Evolutionary conservation across 345 rosid genomes (phyloP), one percentile per base, ranked within the genome.

Genomic region (Brassica nigra): DNA sequence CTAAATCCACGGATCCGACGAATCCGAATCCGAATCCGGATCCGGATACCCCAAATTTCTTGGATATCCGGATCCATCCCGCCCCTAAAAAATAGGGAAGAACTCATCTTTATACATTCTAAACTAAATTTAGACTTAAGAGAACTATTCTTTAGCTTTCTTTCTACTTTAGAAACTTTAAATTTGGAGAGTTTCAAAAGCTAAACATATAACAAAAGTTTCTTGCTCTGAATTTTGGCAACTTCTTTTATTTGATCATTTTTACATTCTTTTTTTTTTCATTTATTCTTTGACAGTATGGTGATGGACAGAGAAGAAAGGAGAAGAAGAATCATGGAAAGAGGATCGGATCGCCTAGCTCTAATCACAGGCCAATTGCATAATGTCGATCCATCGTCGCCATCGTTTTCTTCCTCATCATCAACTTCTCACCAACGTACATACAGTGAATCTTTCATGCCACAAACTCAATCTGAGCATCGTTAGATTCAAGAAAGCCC

Each of bases 261-360:
- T 55, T 16, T 39, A 9, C 27, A 31, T 34, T 68, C 36, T 5
- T 33, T 10, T 7, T 49, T 5, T 36, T 64, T 58, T 18, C 62
- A 63, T n/a, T 15, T 65, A 14, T 65, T 75, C 2, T 54, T 71
- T 71, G 62, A 8, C 2, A 64, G 62, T 58, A 80, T 80, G 83
- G 83, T 68, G 63, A 57, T 71, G 63, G 79, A 72, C 62, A 79
- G 84, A 63, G 85, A 85, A 71, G 88, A 74, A 76, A 81, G 93
- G 47, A 82, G 89, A 62, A 80, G 83, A 66, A 85, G 29, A 78
- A 89, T 89, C 39, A 42, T 84, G 78, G 89, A 87, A 71, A 64
- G 87, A 66, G 87, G 93, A 54, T 79, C 84, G 11, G 93, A 89
- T 78, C 86, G 88, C 49, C 27, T 89, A 75, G 91, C 88, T 5